Percentiles rank a stretch among this genome's conserved stretches.
phyloP scores from a whole-genome alignment of 2,329 filamentous ascomycete genomes.

The Botrytis pseudocinerea region DNA sequence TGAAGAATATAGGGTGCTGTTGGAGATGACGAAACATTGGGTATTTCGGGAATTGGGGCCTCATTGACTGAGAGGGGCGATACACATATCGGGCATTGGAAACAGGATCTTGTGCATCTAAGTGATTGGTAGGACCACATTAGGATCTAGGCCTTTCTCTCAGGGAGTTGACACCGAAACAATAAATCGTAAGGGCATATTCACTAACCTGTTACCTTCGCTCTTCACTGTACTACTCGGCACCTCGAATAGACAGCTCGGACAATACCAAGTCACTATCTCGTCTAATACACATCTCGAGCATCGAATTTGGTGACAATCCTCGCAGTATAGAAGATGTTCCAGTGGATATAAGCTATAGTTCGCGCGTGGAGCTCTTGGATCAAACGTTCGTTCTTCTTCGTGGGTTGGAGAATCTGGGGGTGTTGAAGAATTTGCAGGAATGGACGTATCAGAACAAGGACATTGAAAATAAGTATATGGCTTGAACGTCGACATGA shows the following conservation, averaged over 20 bases:
- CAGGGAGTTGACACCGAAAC: not conserved
- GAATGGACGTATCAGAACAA: slow-evolving; percentile 53
- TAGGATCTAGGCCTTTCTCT: not conserved
- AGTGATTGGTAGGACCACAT: not conserved
- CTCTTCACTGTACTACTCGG: slow-evolving; percentile 89
- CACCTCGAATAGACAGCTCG: slow-evolving; percentile 93
- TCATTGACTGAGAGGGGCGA: slow-evolving; percentile 71
- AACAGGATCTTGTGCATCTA: slow-evolving; percentile 91
- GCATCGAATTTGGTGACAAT: slow-evolving; percentile 95
- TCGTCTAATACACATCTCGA: slow-evolving; percentile 90
- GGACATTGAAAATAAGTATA: slow-evolving; percentile 70
- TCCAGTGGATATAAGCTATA: slow-evolving; percentile 93
- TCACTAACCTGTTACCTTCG: slow-evolving; percentile 89
- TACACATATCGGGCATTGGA: slow-evolving; percentile 88
- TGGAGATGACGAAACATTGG: slow-evolving; percentile 39
- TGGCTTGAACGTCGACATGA: slow-evolving; percentile 55
- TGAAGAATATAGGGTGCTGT: slow-evolving; percentile 70
- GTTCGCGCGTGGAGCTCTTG: slow-evolving; percentile 78
- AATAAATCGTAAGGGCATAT: slow-evolving; percentile 28
- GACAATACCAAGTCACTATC: slow-evolving; percentile 93
- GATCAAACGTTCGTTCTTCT: slow-evolving; percentile 81
- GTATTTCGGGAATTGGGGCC: slow-evolving; percentile 55
- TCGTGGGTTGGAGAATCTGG: slow-evolving; percentile 53
- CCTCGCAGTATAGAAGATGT: slow-evolving; percentile 92
- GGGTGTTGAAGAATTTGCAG: slow-evolving; percentile 40